Base-by-base conservation (phyloP, 371 early-diverging fungal genomes). In the Rhizomucor miehei region DNA sequence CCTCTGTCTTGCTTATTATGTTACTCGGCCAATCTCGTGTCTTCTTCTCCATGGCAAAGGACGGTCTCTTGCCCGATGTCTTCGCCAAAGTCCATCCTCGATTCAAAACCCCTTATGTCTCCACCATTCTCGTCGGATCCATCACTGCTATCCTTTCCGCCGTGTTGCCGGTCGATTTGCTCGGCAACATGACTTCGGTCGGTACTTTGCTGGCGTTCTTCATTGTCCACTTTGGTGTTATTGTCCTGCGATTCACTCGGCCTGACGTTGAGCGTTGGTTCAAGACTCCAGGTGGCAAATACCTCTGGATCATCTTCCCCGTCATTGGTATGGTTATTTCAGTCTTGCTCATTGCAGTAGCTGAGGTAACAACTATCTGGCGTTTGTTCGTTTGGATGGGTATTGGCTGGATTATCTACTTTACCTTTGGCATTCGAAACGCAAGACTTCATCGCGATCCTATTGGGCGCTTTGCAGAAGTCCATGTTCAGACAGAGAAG, bases 191-290 rank as follows among this genome's bases (percentile, higher is more conserved):
- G 78, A 90, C 92, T 2, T 89, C 90, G 1, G 80, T 91, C 34
- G 93, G 94, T 13, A 93, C 95, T 0, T 69, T 95, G 29, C 74
- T 92, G 56, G 89, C 91, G 0, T 93, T 92, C 79, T 86, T 90
- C 57, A 69, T 93, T 21, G 94, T 93, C 24, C 89, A 89, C 55
- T 59, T 83, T 34, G 89, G 89, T 47, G 86, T 89, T 3, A 74
- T 86, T 43, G 81, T 94, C 23, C 75, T 93, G 74, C 84, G 93
- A 10, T 78, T 77, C 54, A 87, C 81, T 21, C 80, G 87, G 24
- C 90, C 92, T 11, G 82, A 91, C 19, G 77, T 81, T 1, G 81
- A 78, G 21, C 80, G 94, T n/a, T 78, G 81, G 10, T 95, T 94
- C 77, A 70, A 65, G 19, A 88, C 92, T 34, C 93, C 93, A 0